A percentile compares a stretch with the other conserved stretches of the same genome.
Conservation (phyloP, 495 filamentous ascomycete genomes). For the Penicillium malachiteum region DNA sequence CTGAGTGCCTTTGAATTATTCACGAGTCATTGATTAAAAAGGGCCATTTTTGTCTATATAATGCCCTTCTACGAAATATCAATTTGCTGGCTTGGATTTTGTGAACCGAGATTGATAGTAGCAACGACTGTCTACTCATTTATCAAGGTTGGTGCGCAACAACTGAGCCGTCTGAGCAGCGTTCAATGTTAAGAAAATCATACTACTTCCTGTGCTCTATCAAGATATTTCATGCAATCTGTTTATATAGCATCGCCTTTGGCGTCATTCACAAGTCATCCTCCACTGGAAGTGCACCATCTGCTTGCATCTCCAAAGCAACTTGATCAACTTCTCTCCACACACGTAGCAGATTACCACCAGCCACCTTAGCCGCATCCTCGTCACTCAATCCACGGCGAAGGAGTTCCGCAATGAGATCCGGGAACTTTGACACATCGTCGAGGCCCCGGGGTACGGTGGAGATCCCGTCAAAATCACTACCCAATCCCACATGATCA, state of each 20-base stretch:
- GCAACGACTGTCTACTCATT: no score
- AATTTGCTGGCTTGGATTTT: no score
- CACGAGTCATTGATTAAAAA: background rate
- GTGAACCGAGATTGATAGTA: background rate
- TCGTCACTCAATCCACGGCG: conserved; percentile 63
- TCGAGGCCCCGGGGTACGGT: conserved; percentile 51
- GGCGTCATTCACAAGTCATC: conserved; percentile 36
- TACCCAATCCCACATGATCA: conserved; percentile 60
- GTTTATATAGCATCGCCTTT: no score
- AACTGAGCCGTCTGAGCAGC: no score
- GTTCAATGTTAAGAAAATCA: no score
- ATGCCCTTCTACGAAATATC: background rate
- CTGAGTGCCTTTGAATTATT: conserved; percentile 18
- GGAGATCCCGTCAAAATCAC: conserved; percentile 63
- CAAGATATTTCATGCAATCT: no score
- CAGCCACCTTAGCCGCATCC: conserved; percentile 66
- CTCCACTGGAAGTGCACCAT: conserved; percentile 60
- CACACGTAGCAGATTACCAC: conserved; percentile 73
- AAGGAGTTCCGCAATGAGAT: conserved; percentile 72
- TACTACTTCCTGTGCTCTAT: no score
- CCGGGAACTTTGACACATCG: conserved; percentile 83
- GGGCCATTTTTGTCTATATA: background rate
- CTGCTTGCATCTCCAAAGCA: conserved; percentile 58
- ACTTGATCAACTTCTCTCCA: conserved; percentile 71
- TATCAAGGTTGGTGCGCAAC: no score